Base-by-base conservation (phyloP, 768 basidiomycete genomes). In the Termitomyces sp. region DNA sequence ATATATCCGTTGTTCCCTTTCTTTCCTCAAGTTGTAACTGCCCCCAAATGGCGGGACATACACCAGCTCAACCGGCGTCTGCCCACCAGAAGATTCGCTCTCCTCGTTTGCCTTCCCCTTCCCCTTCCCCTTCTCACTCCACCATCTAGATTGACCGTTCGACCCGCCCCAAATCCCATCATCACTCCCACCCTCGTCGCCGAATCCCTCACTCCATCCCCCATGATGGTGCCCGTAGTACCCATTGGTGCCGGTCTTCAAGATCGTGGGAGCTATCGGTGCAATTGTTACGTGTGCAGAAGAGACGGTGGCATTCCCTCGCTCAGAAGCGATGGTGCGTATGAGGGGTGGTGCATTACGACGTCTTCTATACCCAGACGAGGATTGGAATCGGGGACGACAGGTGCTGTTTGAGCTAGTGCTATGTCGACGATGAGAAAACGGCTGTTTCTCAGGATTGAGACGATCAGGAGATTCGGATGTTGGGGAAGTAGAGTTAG, bases 231-330 rank as follows among this genome's bases (percentile, higher is more conserved):
- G 72, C 57, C 68, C 70, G 6, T 64, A 64, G 52, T 82, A 80
- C 6, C 77, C 80, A 12, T 78, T 73, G 1, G 80, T 76, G 10
- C 77, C 82, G 18, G 91, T 91, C 76, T 98, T 99, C 62, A 98
- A 79, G 47, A 91, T 81, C 5, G 97, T 95, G 8, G 83, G 82
- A 31, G 81, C 77, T 58, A 81, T 81, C 13, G 73, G 78, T 18
- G 73, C 80, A 60, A 79, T 81, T 22, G 73, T 79, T 45, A 81
- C 78, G 61, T 75, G 71, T 5, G 64, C 22, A 37, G 51, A 39
- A 36, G 58, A 47, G 44, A 51, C 56, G 12, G 54, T 39, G 8
- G 41, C 24, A 47, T 47, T 45, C 5, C 54, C 24, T 22, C 46
- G 34, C 12, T 63, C 61, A 26, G 24, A 29, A 28, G 56, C 55